A percentile compares a stretch with the other conserved stretches of the same genome.
These are phyloP conservation scores for Aurantiochytrium sp. DNA, from an alignment of 108 stramenopile species.

Conservation along the genomic window DNA sequence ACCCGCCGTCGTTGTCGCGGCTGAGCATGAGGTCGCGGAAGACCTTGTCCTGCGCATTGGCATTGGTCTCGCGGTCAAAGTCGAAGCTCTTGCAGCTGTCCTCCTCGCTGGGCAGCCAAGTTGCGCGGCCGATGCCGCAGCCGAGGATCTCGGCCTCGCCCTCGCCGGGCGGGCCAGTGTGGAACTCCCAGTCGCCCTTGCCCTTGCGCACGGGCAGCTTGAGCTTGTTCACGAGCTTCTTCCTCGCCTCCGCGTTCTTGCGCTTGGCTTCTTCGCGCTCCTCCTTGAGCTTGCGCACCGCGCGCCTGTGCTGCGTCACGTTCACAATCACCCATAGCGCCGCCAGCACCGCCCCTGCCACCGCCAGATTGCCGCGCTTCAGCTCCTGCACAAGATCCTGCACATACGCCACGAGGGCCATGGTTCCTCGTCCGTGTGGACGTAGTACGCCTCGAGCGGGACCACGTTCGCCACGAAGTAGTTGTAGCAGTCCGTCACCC, in stretches of 20 bases:
- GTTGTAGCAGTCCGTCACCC: no score
- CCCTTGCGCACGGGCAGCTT: neutral
- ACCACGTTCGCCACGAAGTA: no score
- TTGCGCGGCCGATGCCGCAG: neutral
- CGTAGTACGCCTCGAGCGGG: no score
- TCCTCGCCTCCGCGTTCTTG: neutral
- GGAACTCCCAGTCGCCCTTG: neutral
- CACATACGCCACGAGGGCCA: no score
- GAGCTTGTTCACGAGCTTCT: neutral
- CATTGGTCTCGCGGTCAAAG: conserved; percentile 4
- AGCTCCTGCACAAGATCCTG: no score
- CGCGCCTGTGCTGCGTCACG: neutral
- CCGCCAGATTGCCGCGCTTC: no score
- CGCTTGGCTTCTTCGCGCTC: neutral
- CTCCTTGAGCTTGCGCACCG: no score
- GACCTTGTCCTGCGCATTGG: neutral
- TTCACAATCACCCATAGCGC: neutral
- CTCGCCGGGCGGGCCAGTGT: neutral
- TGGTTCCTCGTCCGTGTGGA: no score
- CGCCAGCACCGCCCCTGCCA: neutral
- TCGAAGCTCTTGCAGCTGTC: neutral
- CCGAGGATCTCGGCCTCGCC: neutral
- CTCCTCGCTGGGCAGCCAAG: neutral
- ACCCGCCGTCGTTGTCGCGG: neutral
- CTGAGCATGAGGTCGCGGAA: neutral